These are phyloP conservation scores for Kodamaea leandrae DNA, from an alignment of 805 yeast species.

Conservation along the genomic window DNA sequence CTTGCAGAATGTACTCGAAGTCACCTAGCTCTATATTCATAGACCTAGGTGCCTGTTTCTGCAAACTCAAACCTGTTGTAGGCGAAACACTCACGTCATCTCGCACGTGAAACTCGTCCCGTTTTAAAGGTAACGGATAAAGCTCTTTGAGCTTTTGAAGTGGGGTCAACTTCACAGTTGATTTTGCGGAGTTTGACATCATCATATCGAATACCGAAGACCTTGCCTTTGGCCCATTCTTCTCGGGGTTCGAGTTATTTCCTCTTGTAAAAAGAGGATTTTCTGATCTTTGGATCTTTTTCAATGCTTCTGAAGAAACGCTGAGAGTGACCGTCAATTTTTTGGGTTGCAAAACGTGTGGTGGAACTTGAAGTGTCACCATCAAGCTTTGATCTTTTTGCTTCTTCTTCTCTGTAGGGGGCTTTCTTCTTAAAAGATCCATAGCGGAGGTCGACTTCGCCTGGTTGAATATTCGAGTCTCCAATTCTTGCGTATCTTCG, in stretches of 20 bases:
- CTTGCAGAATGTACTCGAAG: no score
- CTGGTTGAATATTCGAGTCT: slow-evolving; percentile 19
- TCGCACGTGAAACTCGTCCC: slow-evolving; percentile 32
- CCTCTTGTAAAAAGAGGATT: slow-evolving; percentile 32
- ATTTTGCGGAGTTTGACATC: slow-evolving; percentile 31
- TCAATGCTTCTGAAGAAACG: slow-evolving; percentile 23
- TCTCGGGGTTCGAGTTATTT: slow-evolving; percentile 6
- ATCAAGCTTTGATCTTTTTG: background rate
- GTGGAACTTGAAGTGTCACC: background rate
- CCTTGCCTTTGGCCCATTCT: slow-evolving; percentile 1
- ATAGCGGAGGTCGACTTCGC: slow-evolving; percentile 29
- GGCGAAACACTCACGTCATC: background rate
- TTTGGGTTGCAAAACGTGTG: background rate
- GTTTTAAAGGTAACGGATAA: slow-evolving; percentile 28
- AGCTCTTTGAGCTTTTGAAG: slow-evolving; percentile 32
- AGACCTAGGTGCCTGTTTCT: no score
- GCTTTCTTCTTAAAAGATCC: slow-evolving; percentile 21
- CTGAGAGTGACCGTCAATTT: slow-evolving; percentile 21
- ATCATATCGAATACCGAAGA: slow-evolving; percentile 36
- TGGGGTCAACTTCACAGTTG: slow-evolving; percentile 26
- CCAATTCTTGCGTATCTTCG: slow-evolving; percentile 14
- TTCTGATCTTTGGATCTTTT: slow-evolving; percentile 24
- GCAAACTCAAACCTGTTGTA: background rate
- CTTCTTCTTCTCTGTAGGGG: slow-evolving; percentile 5
- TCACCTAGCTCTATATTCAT: no score